Percentiles rank a stretch among this genome's conserved stretches.
Evolutionary conservation across 1,284 basidiomycete genomes (phyloP).

Genomic region (Heterobasidion occidentale): DNA sequence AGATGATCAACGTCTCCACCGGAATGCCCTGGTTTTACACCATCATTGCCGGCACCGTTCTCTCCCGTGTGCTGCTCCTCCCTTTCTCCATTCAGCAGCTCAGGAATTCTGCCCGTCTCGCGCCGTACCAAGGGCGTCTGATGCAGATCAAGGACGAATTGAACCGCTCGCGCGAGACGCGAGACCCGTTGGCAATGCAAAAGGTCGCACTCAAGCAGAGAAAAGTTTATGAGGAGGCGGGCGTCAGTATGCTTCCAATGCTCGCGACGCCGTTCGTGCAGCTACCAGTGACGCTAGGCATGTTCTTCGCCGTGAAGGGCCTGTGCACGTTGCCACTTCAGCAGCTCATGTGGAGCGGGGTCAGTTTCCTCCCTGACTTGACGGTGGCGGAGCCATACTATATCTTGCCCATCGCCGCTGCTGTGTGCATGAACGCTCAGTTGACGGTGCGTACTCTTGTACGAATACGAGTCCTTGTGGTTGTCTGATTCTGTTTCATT

Average conservation of each 20-base stretch:
- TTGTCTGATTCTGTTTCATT: background rate
- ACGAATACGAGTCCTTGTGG: background rate
- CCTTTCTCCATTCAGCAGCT: constrained; percentile 64
- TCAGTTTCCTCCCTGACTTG: constrained; percentile 73
- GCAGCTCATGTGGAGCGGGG: constrained; percentile 73
- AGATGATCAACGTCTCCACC: constrained; percentile 66
- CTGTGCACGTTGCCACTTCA: constrained; percentile 68
- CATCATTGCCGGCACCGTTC: constrained; percentile 65
- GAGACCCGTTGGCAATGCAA: constrained; percentile 51
- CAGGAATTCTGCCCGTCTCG: constrained; percentile 66
- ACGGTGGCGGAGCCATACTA: constrained; percentile 75
- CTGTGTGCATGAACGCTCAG: constrained; percentile 64
- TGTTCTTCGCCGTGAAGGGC: constrained; percentile 80
- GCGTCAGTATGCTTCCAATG: constrained; percentile 56
- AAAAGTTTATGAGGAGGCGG: constrained; percentile 61
- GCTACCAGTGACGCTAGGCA: constrained; percentile 72
- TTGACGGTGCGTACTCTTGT: constrained; percentile 44
- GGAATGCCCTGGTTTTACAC: constrained; percentile 85
- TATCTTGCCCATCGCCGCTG: constrained; percentile 63
- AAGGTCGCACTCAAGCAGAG: constrained; percentile 48
- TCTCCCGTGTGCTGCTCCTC: constrained; percentile 63
- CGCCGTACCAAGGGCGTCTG: constrained; percentile 40
- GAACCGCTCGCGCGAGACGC: constrained; percentile 20
- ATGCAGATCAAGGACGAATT: constrained; percentile 26
- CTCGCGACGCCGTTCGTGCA: constrained; percentile 63